These are phyloP conservation scores for Aspergillus bertholletiae DNA, from an alignment of 495 filamentous ascomycete species.

Conservation along the genomic window DNA sequence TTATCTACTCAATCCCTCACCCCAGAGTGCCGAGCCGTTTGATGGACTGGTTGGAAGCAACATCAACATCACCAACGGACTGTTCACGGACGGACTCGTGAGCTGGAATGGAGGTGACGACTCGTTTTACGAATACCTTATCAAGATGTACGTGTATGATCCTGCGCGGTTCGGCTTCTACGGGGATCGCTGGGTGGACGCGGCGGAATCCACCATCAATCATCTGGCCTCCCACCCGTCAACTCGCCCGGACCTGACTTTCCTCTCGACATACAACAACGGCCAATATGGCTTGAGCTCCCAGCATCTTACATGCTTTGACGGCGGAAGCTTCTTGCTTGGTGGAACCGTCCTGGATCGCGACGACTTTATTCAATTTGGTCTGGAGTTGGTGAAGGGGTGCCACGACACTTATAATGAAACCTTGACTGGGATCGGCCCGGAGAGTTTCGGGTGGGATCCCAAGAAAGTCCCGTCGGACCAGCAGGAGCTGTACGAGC, in stretches of 20 bases:
- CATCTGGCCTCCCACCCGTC: constrained; percentile 71
- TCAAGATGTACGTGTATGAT: constrained; percentile 92
- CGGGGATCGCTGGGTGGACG: constrained; percentile 70
- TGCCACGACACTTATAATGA: constrained; percentile 72
- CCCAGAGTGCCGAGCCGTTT: constrained; percentile 63
- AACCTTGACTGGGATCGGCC: constrained; percentile 72
- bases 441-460: constrained; percentile 75
- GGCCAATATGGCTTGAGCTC: constrained; percentile 48
- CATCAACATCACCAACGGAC: constrained; percentile 60
- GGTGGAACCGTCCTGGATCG: constrained; percentile 68
- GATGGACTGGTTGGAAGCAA: constrained; percentile 72
- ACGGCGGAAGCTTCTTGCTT: constrained; percentile 82
- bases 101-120: constrained; percentile 82
- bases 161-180: constrained; percentile 58
- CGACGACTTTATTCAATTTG: constrained; percentile 67
- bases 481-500: constrained; percentile 56
- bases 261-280: constrained; percentile 61
- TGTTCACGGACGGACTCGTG: constrained; percentile 62
- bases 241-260: constrained; percentile 69
- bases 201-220: constrained; percentile 72
- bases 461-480: constrained; percentile 39
- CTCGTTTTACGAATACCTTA: constrained; percentile 87
- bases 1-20: constrained; percentile 66
- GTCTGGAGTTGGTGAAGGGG: constrained; percentile 66
- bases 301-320: constrained; percentile 77